These are phyloP conservation scores for Peribolospora kevripleyi DNA, from an alignment of 768 basidiomycete genomes.

Conservation along the genomic window DNA sequence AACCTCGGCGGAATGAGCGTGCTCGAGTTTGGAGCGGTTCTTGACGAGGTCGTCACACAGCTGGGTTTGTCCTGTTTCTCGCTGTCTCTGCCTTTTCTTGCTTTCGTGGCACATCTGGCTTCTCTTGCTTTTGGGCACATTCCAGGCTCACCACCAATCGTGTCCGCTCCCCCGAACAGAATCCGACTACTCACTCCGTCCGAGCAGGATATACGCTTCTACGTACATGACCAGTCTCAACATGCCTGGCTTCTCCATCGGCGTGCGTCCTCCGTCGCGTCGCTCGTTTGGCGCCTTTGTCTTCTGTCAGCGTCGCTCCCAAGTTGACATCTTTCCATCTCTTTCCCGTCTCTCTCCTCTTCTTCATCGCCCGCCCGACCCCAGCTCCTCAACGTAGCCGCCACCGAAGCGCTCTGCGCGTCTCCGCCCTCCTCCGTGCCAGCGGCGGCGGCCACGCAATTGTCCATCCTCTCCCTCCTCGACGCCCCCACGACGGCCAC, in stretches of 20 bases:
- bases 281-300: too few relatives aligned
- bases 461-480: conserved; percentile 34
- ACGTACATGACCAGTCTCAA: conserved; percentile 60
- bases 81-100: neutral
- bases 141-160: too few relatives aligned
- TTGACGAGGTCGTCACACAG: conserved; percentile 29
- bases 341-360: too few relatives aligned
- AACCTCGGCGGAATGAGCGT: conserved; percentile 69
- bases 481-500: conserved; percentile 34
- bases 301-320: too few relatives aligned
- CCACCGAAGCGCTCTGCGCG: conserved; percentile 13
- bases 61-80: conserved; percentile 22
- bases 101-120: neutral
- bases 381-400: conserved; percentile 28
- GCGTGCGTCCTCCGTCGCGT: conserved; percentile 12
- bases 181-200: conserved; percentile 17
- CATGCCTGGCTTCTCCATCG: conserved; percentile 78
- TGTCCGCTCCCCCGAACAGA: conserved; percentile 2
- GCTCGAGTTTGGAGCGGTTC: conserved; percentile 49
- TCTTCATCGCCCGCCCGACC: too few relatives aligned
- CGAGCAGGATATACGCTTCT: conserved; percentile 26
- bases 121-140: neutral
- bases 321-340: too few relatives aligned
- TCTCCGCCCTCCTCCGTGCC: too few relatives aligned
- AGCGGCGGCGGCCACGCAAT: conserved; percentile 16